A percentile compares a stretch with the other conserved stretches of the same genome.
phyloP scores from a whole-genome alignment of 2,329 filamentous ascomycete species.

The Malbranchea zuffiana region DNA sequence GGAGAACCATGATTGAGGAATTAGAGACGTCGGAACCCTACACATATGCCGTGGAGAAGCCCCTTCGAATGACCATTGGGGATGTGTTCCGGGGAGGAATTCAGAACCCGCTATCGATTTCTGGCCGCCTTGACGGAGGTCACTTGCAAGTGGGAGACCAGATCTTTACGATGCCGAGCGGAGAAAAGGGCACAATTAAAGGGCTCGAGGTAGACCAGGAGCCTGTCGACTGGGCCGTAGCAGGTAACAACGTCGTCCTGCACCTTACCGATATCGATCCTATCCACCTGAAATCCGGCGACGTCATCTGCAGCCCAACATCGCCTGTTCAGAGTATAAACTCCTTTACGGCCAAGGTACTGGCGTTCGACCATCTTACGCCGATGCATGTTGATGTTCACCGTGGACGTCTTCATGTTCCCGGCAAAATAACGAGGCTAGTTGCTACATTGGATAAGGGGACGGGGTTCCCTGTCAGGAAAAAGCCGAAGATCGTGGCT shows the following conservation, averaged over 20 bases:
- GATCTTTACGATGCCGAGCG: conserved; percentile 67
- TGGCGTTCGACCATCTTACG: conserved; percentile 81
- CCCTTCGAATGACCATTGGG: conserved; percentile 73
- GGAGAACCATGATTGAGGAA: conserved; percentile 68
- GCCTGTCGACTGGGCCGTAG: conserved; percentile 75
- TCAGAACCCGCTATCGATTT: conserved; percentile 71
- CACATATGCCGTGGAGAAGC: conserved; percentile 59
- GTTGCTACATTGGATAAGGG: conserved; percentile 67
- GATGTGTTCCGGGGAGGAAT: conserved; percentile 75
- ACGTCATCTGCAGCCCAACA: conserved; percentile 66
- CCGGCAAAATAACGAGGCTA: conserved; percentile 62
- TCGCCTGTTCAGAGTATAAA: conserved; percentile 60
- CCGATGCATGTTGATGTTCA: conserved; percentile 87
- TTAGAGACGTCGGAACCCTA: conserved; percentile 72
- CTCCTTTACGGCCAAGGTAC: conserved; percentile 67
- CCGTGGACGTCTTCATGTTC: conserved; percentile 66
- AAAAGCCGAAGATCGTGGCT: conserved; percentile 73
- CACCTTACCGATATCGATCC: conserved; percentile 77
- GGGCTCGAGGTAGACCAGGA: conserved; percentile 66
- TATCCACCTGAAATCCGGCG: conserved; percentile 68
- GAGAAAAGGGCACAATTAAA: conserved; percentile 70
- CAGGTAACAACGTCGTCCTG: conserved; percentile 78
- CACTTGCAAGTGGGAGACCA: conserved; percentile 74
- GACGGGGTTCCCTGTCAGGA: conserved; percentile 64
- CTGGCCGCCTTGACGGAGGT: conserved; percentile 76